These are phyloP conservation scores for Euphorbia tirucalli DNA, from an alignment of 345 rosid species.

Conservation along the genomic window DNA sequence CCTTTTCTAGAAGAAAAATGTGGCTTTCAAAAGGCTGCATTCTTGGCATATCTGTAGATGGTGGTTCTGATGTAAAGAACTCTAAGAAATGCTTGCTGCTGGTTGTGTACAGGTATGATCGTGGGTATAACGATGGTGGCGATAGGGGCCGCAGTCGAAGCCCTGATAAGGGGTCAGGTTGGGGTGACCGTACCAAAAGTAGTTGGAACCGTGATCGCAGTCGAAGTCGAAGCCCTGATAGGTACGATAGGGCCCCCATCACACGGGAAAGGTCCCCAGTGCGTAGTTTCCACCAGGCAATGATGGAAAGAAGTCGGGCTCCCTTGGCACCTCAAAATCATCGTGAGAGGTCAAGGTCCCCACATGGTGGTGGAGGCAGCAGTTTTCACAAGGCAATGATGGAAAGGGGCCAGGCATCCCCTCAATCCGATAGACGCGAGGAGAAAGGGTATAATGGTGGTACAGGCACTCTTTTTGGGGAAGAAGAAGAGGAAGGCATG, in stretches of 20 bases:
- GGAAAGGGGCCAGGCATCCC: no score
- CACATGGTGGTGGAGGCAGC: conserved; percentile 17
- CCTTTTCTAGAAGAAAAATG: background rate
- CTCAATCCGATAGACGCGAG: background rate
- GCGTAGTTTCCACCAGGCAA: conserved; percentile 67
- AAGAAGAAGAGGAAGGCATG: conserved; percentile 47
- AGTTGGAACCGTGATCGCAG: conserved; percentile 36
- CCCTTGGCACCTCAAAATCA: conserved; percentile 11
- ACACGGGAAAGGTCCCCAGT: conserved; percentile 42
- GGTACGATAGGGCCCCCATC: conserved; percentile 27
- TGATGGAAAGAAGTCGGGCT: conserved; percentile 46
- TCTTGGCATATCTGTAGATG: background rate
- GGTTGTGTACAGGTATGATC: conserved; percentile 24
- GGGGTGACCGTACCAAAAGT: conserved; percentile 36
- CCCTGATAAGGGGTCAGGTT: conserved; percentile 36
- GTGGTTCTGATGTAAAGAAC: background rate
- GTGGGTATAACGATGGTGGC: conserved; percentile 26
- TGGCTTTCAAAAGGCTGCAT: background rate
- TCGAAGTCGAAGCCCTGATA: conserved; percentile 57
- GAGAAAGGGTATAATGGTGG: background rate
- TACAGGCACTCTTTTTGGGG: no score
- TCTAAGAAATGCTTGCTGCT: background rate
- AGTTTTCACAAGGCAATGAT: conserved; percentile 19
- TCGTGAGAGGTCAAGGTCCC: conserved; percentile 31
- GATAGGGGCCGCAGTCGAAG: conserved; percentile 40